These are phyloP conservation scores for Bifiguratus adelaidae DNA, from an alignment of 192 early-diverging fungal genomes.

Conservation along the genomic window DNA sequence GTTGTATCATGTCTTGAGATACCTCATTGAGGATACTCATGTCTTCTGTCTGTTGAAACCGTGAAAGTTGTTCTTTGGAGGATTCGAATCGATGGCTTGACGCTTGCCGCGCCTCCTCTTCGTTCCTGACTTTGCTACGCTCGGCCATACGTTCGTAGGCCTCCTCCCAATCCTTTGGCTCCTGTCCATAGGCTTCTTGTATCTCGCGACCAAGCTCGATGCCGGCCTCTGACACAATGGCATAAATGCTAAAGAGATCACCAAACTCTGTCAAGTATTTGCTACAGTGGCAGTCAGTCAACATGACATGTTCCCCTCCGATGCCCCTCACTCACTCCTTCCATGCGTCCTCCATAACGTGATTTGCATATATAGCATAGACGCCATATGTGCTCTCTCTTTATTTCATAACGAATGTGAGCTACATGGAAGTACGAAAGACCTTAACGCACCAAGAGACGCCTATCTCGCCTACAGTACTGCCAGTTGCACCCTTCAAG, in stretches of 20 bases:
- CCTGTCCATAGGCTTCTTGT: constrained; percentile 7
- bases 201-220: constrained; percentile 22
- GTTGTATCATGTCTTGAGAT: constrained; percentile 31
- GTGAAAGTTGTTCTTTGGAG: constrained; percentile 24
- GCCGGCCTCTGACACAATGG: constrained; percentile 32
- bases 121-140: constrained; percentile 13
- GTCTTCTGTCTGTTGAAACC: constrained; percentile 28
- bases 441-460: too few relatives aligned
- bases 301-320: too few relatives aligned
- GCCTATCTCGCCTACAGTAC: too few relatives aligned
- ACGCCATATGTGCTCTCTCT: too few relatives aligned
- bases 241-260: constrained; percentile 33
- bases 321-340: too few relatives aligned
- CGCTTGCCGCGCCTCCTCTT: constrained; percentile 21
- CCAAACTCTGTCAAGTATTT: constrained; percentile 41
- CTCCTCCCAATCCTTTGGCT: constrained; percentile 32
- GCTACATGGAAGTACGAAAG: too few relatives aligned
- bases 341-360: too few relatives aligned
- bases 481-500: too few relatives aligned
- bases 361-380: too few relatives aligned
- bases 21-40: constrained; percentile 24
- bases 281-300: too few relatives aligned
- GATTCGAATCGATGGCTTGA: constrained; percentile 30
- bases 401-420: too few relatives aligned
- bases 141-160: constrained; percentile 29